Evolutionary conservation across 371 early-diverging fungal species (phyloP).

Genomic region (Zychaea mexicana): DNA sequence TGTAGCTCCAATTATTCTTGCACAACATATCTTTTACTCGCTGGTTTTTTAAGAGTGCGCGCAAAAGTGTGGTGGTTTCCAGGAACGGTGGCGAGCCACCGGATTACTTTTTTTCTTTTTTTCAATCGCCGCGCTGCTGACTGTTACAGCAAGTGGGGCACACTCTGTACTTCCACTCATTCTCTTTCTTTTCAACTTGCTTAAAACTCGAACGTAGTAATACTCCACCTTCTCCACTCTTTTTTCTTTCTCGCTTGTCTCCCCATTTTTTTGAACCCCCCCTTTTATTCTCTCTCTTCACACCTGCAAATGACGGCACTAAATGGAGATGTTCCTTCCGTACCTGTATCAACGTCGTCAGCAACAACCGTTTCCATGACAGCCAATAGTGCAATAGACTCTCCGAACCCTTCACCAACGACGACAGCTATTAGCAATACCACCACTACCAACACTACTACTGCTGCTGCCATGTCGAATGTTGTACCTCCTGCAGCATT

Average conservation of each 20-base stretch:
- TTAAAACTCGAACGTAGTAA: not conserved
- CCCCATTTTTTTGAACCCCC: not conserved
- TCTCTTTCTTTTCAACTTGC: not conserved
- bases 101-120: constrained; percentile 1
- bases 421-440: not conserved
- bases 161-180: not conserved
- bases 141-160: not conserved
- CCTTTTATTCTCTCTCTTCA: not conserved
- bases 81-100: too few species aligned
- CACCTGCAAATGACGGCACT: not conserved
- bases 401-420: not conserved
- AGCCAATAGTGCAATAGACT: too few species aligned
- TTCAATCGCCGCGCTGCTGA: not conserved
- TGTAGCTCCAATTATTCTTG: too few species aligned
- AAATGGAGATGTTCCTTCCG: constrained; percentile 4
- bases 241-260: constrained; percentile 1
- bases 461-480: not conserved
- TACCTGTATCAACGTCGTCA: constrained; percentile 1
- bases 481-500: not conserved
- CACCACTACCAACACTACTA: not conserved
- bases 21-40: too few species aligned
- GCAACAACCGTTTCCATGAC: not conserved
- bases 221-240: not conserved
- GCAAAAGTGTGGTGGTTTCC: too few species aligned
- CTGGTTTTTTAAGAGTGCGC: too few species aligned